Conservation (phyloP, 1,284 basidiomycete species). For the Rhodotorula sp. region DNA sequence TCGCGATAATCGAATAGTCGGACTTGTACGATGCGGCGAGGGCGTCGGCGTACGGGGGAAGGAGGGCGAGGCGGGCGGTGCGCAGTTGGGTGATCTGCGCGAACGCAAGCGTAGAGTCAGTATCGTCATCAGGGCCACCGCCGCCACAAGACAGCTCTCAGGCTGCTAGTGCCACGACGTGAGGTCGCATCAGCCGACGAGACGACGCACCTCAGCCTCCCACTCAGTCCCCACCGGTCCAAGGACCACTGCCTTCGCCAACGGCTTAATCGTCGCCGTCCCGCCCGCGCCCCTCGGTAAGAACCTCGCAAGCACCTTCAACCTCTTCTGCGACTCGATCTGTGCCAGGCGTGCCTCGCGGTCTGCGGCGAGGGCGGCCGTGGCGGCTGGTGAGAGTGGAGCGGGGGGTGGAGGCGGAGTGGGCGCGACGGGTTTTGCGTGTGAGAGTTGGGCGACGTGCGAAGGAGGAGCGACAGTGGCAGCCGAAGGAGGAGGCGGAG, state of each 20-base stretch:
- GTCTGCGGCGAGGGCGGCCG: not conserved
- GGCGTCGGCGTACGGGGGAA: not conserved
- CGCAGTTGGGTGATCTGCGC: conserved; percentile 17
- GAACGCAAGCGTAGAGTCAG: not conserved
- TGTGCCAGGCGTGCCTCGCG: not conserved
- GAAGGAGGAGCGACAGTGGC: not conserved
- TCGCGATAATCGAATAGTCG: not conserved
- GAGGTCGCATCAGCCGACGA: too few species aligned
- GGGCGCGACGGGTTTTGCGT: not conserved
- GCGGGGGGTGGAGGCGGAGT: not conserved
- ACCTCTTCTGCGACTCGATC: not conserved
- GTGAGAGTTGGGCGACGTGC: too few species aligned
- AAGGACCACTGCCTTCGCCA: conserved; percentile 1
- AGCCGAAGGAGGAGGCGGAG: not conserved
- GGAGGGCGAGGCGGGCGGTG: conserved; percentile 1
- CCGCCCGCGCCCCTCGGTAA: conserved; percentile 22
- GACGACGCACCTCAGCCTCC: conserved; percentile 17
- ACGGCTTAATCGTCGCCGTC: conserved; percentile 3
- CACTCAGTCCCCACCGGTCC: conserved; percentile 10
- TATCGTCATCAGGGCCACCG: too few species aligned
- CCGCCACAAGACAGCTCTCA: too few species aligned
- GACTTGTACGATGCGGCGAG: not conserved
- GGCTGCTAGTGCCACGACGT: too few species aligned
- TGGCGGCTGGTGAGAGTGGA: not conserved
- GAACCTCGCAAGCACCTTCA: conserved; percentile 6